Base-by-base conservation (phyloP, 768 basidiomycete species). In the Leucocoprinus birnbaumii region DNA sequence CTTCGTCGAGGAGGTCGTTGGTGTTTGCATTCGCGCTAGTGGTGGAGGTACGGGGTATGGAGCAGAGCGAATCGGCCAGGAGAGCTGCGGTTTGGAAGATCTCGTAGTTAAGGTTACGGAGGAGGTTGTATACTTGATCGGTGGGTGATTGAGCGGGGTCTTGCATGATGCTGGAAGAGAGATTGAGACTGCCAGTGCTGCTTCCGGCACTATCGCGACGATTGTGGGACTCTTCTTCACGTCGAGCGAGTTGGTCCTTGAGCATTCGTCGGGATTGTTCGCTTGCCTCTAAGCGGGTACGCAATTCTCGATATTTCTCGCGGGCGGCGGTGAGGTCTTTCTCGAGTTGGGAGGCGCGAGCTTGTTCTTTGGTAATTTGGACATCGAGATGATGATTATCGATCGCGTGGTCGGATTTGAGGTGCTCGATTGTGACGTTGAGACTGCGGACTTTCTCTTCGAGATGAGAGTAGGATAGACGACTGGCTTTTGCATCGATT, bases 41-140 rank as follows among this genome's bases (percentile, higher is more conserved):
- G 57, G 53, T 38, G 58, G 61, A 7, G 18, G 41, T 54, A 50
- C 59, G 56, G 61, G 60, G 63, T 59, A 62, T 62, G 64, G 64
- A 59, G 62, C 66, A 53, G 57, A 74, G 62, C 11, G 65, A 66
- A 56, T 76, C 74, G 5, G 73, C 71, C 60, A 77, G 66, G 44
- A 68, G 68, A 3, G 75, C 75, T 2, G 73, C 68, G 7, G 65
- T 63, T 61, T 76, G 75, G 62, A 71, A 75, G 21, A 73, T 69
- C 48, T 75, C 73, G 11, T 70, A 68, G 63, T 75, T 75, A 51
- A 75, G 61, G 18, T 61, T 51, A 41, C 71, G 65, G 37, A 72
- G 50, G 21, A 61, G 53, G 27, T 24, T 42, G 24, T 40, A 55
- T 8, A 48, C 53, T 6, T 55, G 53, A 18, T 55, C 46, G 14